Evolutionary conservation across 163 green algal species (phyloP), one percentile per base, ranked within the genome.

Genomic region (Volvox carteri): DNA sequence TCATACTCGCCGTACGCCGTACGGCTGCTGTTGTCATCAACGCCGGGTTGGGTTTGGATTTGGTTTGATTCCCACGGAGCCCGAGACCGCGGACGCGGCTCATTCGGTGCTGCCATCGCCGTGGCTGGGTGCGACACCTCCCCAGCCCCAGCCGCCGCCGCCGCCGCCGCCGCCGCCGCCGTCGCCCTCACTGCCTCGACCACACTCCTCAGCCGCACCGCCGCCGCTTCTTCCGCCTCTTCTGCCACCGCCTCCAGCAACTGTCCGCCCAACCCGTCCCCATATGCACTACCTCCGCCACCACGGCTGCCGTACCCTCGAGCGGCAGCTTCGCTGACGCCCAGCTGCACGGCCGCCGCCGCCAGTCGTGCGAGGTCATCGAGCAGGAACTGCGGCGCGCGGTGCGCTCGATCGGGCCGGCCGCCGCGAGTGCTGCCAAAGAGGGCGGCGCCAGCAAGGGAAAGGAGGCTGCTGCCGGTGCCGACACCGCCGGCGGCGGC

Each of bases 261-360:
- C 65, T 37, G 65, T 48, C 72, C 18, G 11, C 41, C 25, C 46
- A 12, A 1, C 11, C 2, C 44, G 19, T 35, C 65, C 16, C 65
- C 65, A 21, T 41, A 50, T 39, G n/a, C 5, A 23, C 65, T 23
- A 23, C 65, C 33, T 41, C 81, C 46, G 0, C 58, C 79, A 21
- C 68, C 68, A 48, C 48, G 46, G 52, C 48, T 18, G 39, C 68
- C 83, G 46, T 65, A 44, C 65, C 1, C 67, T 37, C 50, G 23
- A 48, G 23, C 37, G 44, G 65, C 50, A 74, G 68, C 35, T 37
- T 62, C 44, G 30, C 44, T 30, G 12, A 44, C 46, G 18, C 50
- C 67, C 46, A 88, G 83, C 48, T 67, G n/a, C 48, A 74, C 68
- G 67, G 83, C 68, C 50, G 83, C 83, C 68, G 9, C 68, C 83